Conservation (phyloP, 148 eudicot species). For the Rhododendron kiyosumense region DNA sequence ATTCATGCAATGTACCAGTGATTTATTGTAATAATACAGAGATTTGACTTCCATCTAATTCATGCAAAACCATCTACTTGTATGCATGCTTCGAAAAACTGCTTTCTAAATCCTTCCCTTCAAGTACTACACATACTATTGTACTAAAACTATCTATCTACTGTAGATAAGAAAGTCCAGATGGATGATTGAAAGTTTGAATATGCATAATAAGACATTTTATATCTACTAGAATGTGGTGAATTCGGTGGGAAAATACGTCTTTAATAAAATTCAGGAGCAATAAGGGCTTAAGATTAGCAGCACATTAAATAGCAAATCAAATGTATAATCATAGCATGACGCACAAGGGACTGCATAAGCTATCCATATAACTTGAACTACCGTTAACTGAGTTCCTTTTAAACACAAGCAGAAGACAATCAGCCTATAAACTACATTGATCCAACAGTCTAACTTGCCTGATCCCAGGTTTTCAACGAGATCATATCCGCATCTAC, state of each 20-base stretch:
- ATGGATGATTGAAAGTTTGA: not conserved
- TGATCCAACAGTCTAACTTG: constrained; percentile 17
- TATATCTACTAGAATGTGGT: constrained; percentile 1
- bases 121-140: not conserved
- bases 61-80: not conserved
- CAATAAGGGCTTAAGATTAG: not conserved
- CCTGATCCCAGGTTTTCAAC: constrained; percentile 97
- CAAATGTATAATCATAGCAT: not conserved
- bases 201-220: not conserved
- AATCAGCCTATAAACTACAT: not conserved
- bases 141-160: not conserved
- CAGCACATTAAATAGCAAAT: not conserved
- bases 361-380: not conserved
- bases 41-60: not conserved
- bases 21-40: not conserved
- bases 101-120: not conserved
- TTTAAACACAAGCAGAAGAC: not conserved
- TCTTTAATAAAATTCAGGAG: not conserved
- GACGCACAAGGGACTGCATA: not conserved
- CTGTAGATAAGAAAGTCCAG: not conserved
- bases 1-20: not conserved
- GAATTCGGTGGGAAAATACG: not conserved
- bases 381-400: not conserved
- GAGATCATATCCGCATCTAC: constrained; percentile 98
- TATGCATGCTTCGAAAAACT: not conserved